Base-by-base conservation (phyloP, 768 basidiomycete species). In the Mycena sanguinolenta region DNA sequence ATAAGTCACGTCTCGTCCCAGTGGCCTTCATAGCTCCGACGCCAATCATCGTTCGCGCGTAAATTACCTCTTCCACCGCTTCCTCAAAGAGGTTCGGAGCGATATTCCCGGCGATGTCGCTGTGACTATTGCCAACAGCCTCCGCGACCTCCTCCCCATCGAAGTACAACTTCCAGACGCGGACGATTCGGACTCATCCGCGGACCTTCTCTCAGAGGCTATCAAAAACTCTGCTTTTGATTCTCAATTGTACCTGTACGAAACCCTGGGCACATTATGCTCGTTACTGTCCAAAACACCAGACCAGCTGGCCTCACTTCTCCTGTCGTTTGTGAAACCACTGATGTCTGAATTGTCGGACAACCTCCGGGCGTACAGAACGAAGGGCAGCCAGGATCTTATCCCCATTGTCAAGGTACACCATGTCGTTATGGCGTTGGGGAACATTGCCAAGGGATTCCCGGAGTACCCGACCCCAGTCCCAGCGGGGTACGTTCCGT, bases 361-460 rank as follows among this genome's bases (percentile, higher is more conserved):
- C 63, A 89, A 88, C 73, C 81, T 90, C 28, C 84, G 91, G 74
- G 85, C 86, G 55, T 85, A 85, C 57, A 84, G 81, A 59, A 80
- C 84, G 32, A 89, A 90, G 72, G 88, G 88, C 12, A 79, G 86
- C 4, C 85, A 88, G 54, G 93, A 96, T 73, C 82, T 94, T 8
- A 79, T 93, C 52, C 88, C 94, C n/a, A 90, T 98, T 75, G 85
- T 98, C 63, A 91, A 90, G 76, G 89, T 96, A 10, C 98, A 99
- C 75, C 97, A 99, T 82, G 87, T 92, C 73, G 92, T 98, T 78
- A 93, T 97, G 91, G 96, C 97, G 3, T 85, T 98, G 25, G 97
- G 97, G 16, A 95, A 94, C 75, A 89, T 98, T 64, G 94, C 96
- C 39, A 98, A 98, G 82, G 98, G 98, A 16, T 99, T 98, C 82